phyloP scores from a whole-genome alignment of 2,329 filamentous ascomycete species.

The Didymella sp. region DNA sequence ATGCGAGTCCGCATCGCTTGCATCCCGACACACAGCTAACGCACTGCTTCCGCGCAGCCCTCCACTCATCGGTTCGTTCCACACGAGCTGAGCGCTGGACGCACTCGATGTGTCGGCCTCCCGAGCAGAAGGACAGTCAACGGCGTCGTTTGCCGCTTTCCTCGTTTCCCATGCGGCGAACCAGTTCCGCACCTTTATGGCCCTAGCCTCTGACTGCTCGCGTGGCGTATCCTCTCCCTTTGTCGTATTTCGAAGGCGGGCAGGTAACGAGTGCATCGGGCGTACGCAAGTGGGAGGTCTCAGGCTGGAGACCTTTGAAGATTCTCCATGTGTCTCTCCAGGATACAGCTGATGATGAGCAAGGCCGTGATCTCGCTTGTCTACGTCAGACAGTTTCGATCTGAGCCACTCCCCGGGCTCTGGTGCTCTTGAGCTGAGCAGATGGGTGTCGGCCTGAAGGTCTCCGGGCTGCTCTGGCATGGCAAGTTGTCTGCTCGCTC shows the following conservation, averaged over 20 bases:
- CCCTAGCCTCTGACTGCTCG: neutral
- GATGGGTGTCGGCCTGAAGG: neutral
- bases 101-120: neutral
- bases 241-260: neutral
- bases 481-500: neutral
- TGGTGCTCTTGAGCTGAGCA: neutral
- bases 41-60: too few species aligned
- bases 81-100: neutral
- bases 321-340: neutral
- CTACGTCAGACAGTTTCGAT: neutral
- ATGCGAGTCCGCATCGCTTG: too few species aligned
- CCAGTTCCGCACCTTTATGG: neutral
- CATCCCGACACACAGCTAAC: too few species aligned
- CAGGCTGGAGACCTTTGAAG: neutral
- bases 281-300: neutral
- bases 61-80: too few species aligned
- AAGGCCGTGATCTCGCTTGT: too few species aligned
- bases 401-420: neutral
- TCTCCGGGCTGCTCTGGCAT: neutral
- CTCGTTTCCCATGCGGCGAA: neutral
- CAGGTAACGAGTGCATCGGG: neutral
- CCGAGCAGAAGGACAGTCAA: neutral
- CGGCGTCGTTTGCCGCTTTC: neutral
- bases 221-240: neutral
- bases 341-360: neutral